These are phyloP conservation scores for Cystobasidiopsis lactophilus DNA, from an alignment of 768 basidiomycete genomes.

Conservation along the genomic window DNA sequence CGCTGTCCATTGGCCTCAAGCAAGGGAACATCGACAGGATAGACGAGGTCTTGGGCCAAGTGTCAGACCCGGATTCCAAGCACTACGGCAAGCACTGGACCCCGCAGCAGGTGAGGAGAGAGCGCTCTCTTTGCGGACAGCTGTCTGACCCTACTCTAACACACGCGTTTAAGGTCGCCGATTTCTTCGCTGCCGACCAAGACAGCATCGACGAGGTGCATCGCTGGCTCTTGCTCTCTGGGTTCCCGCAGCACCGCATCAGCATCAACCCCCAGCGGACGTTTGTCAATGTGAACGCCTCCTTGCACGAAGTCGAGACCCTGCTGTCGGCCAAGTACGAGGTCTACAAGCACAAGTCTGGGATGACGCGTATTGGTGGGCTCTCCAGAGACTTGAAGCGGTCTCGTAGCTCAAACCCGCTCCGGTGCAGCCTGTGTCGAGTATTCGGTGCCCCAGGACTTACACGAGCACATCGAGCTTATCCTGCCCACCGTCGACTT, in stretches of 20 bases:
- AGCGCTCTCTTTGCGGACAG: no score
- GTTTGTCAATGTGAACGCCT: slow-evolving; percentile 11
- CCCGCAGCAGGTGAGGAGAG: background rate
- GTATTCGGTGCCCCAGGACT: slow-evolving; percentile 6
- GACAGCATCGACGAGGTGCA: background rate
- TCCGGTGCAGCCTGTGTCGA: background rate
- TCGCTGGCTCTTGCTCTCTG: background rate
- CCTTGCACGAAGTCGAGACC: slow-evolving; percentile 11
- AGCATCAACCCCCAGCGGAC: slow-evolving; percentile 24
- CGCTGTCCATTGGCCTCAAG: background rate
- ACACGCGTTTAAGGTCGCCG: background rate
- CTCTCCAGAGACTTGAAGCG: background rate
- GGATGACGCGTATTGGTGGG: background rate
- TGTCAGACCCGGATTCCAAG: background rate
- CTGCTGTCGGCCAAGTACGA: slow-evolving; percentile 13
- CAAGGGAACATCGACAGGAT: background rate
- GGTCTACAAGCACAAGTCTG: slow-evolving; percentile 8
- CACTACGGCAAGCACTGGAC: background rate
- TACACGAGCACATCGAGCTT: slow-evolving; percentile 9
- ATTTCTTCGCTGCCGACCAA: background rate
- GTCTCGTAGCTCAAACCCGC: no score
- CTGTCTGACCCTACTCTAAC: no score
- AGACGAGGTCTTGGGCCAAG: background rate
- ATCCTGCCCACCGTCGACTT: slow-evolving; percentile 12
- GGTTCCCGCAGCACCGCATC: slow-evolving; percentile 18